Evolutionary conservation across 495 filamentous ascomycete species (phyloP), one percentile per base, ranked within the genome.

Genomic region (Annulohypoxylon bovei): DNA sequence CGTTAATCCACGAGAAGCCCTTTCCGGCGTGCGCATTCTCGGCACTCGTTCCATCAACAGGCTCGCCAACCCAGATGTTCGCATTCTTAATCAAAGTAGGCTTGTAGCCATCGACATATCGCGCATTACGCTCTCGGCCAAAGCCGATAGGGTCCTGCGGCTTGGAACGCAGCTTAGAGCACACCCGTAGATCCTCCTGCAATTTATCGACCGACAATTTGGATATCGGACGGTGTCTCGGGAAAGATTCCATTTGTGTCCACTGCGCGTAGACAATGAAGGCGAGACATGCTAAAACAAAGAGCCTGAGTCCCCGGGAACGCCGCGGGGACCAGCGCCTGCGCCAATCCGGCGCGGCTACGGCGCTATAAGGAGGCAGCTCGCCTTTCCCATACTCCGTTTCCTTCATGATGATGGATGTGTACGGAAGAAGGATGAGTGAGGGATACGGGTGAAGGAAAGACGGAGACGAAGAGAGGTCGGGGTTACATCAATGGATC

Each of bases 11-110:
- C 35, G 67, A 61, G 67, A 75, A 85, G 33, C 83, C 82, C 47
- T 77, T 78, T n/a, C 82, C 83, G 27, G 74, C 78, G 44, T 78
- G 81, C 0, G 81, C 82, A 60, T 78, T 80, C 42, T 80, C 79
- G 22, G 77, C 75, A 3, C 75, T 75, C n/a, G 79, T 81, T 5
- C 78, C 79, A 28, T 79, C 52, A 28, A 62, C 70, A n/a, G 78
- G 81, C 58, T 86, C 83, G 44, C 85, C 85, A n/a, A 85, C 74
- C 80, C 85, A 88, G 14, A 87, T 71, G 6, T 79, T 82, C 1
- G 82, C 84, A 73, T 88, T 86, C 59, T 77, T 81, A 57, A 86
- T 81, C n/a, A 85, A 71, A 0, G 82, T 85, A 7, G 83, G 81
- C 18, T 78, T 74, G 44, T 81, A 75, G 28, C 83, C 82, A 56